Evolutionary conservation across 352 stramenopile genomes (phyloP), one percentile per base, ranked within the genome.

Genomic region (Pythium rishiriense): DNA sequence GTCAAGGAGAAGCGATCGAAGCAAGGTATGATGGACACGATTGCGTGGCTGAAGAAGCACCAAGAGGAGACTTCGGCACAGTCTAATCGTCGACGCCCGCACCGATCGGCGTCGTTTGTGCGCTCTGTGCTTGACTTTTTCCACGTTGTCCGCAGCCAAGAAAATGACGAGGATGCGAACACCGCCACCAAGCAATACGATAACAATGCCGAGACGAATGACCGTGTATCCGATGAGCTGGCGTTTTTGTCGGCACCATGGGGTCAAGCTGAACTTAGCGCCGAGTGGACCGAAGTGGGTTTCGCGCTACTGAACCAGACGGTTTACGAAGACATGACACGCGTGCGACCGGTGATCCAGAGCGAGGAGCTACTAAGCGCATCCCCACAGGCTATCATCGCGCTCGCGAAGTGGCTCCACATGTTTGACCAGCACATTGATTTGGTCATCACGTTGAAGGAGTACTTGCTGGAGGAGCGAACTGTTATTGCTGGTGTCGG

Each of bases 41-140:
- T 91, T 51, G 70, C 69, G 47, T 91, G 83, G 83, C 76, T 92
- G 14, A 83, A 90, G 63, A 75, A 80, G 53, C 78, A 89, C 58
- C 73, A 80, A 54, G 64, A 83, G 11, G 58, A 70, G 48, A 66
- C 69, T 21, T 58, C 73, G 29, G 35, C 72, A 12, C 57, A 71
- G 3, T 48, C 58, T 10, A 71, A 62, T 28, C 75, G 83, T 35
- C 75, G 79, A 41, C 76, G 72, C n/a, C 56, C 69, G 14, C 74
- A 79, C 39, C 81, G 73, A 17, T 84, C 74, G 64, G 78, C 76
- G 46, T 78, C 74, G 17, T 90, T 92, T 62, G 80, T 92, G 62
- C 66, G 69, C 26, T 88, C 79, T 0, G 72, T 90, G 54, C 62
- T 90, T 26, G 69, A 60, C 2, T 81, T 88, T 42, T 82, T 92